Conservation (phyloP, 495 filamentous ascomycete species). For the Aspergillus sparsus region DNA sequence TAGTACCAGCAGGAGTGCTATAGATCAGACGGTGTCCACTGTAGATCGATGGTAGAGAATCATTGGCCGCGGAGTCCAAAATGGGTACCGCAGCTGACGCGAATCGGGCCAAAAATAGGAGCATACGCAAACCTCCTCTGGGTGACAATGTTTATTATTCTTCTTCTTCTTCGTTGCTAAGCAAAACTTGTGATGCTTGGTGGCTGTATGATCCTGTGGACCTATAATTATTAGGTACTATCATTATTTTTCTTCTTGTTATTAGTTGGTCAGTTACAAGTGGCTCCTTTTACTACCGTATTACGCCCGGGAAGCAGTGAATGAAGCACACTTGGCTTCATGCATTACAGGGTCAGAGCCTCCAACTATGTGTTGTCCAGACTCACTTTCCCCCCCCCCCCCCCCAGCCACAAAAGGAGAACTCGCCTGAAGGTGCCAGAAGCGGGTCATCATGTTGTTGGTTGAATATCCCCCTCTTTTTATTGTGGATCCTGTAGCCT, state of each 20-base stretch:
- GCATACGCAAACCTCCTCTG: slow-evolving; percentile 30
- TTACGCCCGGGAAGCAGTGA: too few relatives aligned
- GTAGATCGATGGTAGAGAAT: slow-evolving; percentile 12
- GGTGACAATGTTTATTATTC: not conserved
- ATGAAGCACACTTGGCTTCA: not conserved
- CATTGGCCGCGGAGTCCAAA: slow-evolving; percentile 11
- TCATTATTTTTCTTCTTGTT: not conserved
- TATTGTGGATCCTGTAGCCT: slow-evolving; percentile 20
- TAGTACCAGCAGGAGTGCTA: not conserved
- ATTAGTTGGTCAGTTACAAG: too few relatives aligned
- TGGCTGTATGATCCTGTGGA: not conserved
- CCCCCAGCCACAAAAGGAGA: slow-evolving; percentile 9
- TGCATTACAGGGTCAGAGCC: not conserved
- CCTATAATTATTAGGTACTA: not conserved
- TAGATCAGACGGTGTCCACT: not conserved
- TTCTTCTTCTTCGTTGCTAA: slow-evolving; percentile 2
- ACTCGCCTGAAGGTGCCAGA: slow-evolving; percentile 12
- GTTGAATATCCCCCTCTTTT: slow-evolving; percentile 4
- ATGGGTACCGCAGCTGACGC: slow-evolving; percentile 14
- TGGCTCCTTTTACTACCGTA: too few relatives aligned
- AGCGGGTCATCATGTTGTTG: slow-evolving; percentile 14
- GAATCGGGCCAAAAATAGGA: slow-evolving; percentile 25
- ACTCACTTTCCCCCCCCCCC: slow-evolving; percentile 6
- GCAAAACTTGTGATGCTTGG: not conserved
- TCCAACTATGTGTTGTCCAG: slow-evolving; percentile 13